Evolutionary conservation across 495 filamentous ascomycete genomes (phyloP).

Genomic region (Niebla homalea): DNA sequence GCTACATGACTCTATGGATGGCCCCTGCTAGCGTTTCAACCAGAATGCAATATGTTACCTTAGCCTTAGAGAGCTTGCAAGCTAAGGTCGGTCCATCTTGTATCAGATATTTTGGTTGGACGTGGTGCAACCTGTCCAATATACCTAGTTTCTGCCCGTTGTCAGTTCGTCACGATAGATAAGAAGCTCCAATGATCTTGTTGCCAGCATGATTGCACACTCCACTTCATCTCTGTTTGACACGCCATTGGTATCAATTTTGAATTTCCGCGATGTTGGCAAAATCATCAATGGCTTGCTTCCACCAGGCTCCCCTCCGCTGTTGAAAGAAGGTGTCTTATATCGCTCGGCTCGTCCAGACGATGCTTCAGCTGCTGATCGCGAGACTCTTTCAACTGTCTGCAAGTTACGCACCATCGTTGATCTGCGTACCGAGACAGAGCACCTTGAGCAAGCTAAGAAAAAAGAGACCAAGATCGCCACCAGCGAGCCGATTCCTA

Average conservation of each 20-base stretch:
- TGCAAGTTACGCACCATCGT: conserved; percentile 57
- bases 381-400: conserved; percentile 42
- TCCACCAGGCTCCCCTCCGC: conserved; percentile 13
- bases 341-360: conserved; percentile 62
- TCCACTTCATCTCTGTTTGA: neutral
- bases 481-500: conserved; percentile 39
- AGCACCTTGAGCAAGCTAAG: conserved; percentile 55
- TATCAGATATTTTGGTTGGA: no score
- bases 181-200: no score
- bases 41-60: no score
- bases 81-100: no score
- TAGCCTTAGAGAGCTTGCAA: no score
- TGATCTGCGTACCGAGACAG: conserved; percentile 67
- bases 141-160: no score
- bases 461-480: conserved; percentile 41
- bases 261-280: conserved; percentile 84
- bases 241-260: conserved; percentile 47
- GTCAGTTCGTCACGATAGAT: no score
- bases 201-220: neutral
- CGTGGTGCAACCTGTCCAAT: no score
- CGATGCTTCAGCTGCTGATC: conserved; percentile 54
- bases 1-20: no score
- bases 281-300: conserved; percentile 42
- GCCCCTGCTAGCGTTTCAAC: no score
- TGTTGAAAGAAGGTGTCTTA: conserved; percentile 55